Base-by-base conservation (phyloP, 306 rosid species). In the Adenanthera pavonina region DNA sequence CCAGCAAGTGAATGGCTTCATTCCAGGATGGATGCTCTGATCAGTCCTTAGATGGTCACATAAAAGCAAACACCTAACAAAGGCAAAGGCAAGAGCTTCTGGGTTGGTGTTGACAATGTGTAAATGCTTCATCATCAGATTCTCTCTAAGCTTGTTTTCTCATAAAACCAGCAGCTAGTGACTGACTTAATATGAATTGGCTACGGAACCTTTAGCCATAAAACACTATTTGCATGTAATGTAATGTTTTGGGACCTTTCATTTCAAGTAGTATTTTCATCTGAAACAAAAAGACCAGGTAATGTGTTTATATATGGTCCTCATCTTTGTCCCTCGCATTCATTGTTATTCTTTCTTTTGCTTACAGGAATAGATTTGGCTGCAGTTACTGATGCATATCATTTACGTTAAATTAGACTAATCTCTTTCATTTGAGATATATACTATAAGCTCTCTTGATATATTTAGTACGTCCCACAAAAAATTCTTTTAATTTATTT, bases 21-120 rank as follows among this genome's bases (percentile, higher is more conserved):
- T 69, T 44, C 74, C 74, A 69, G 74, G 74, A 34, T 69, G 74
- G 74, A 69, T 69, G 74, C 74, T 69, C 54, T 69, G 54, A 67
- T 53, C 35, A 20, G 36, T 30, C 11, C 19, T 34, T 20, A 53
- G 60, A 17, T 53, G 41, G 41, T 5, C 16, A 59, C 11, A 12
- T 30, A 25, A 60, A 60, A 11, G 11, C 16, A 64, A 34, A 36
- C 46, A 64, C 12, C 70, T 14, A 64, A 36, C 46, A 15, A 16
- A 13, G 70, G 46, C 46, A 64, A 64, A 15, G 71, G 3, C 48
- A 38, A 66, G 40, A 60, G 40, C 17, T 30, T 60, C 67, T 60
- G 7, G 66, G 16, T 20, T 59, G 66, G 16, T 11, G 17, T 60
- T 60, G 71, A 13, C 71, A 66, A 66, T 66, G 48, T 38, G 71